Percentiles rank a stretch among this genome's conserved stretches.
Evolutionary conservation across 2,329 filamentous ascomycete species (phyloP).

Genomic region (Falciphora oryzae): DNA sequence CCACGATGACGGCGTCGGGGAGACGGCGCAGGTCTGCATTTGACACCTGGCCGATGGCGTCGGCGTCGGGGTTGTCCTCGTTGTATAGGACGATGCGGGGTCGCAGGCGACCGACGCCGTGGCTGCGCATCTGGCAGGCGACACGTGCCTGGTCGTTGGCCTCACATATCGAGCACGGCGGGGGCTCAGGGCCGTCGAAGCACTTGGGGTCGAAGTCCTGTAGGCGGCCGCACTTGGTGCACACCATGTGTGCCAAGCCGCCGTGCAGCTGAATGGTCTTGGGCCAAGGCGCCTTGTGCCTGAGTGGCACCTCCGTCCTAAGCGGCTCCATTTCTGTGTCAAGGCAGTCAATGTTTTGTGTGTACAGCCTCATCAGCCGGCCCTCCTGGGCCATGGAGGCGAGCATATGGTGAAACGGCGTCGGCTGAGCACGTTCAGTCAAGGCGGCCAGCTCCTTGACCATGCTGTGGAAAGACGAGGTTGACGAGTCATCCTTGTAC

Average conservation of each 20-base stretch:
- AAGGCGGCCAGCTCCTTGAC: conserved; percentile 80
- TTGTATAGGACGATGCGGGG: conserved; percentile 97
- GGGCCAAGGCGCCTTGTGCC: conserved; percentile 83
- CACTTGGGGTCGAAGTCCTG: conserved; percentile 69
- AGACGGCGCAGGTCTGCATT: conserved; percentile 77
- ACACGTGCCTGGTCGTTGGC: conserved; percentile 72
- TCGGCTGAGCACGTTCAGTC: conserved; percentile 72
- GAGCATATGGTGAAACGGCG: conserved; percentile 87
- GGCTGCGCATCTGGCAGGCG: conserved; percentile 78
- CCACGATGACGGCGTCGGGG: conserved; percentile 89
- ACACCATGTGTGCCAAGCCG: conserved; percentile 92
- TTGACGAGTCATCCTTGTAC: conserved; percentile 86
- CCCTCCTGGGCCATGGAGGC: conserved; percentile 84
- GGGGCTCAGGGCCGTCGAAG: conserved; percentile 80
- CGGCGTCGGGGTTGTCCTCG: conserved; percentile 92
- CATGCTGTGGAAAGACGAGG: conserved; percentile 92
- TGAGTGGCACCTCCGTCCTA: conserved; percentile 73
- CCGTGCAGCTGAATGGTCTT: conserved; percentile 90
- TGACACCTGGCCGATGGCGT: conserved; percentile 89
- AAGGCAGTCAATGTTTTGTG: conserved; percentile 94
- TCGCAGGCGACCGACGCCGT: conserved; percentile 83
- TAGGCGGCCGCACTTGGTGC: conserved; percentile 81
- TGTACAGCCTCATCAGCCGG: conserved; percentile 83
- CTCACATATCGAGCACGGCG: conserved; percentile 70
- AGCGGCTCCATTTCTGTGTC: conserved; percentile 80